Base-by-base conservation (phyloP, 2,329 filamentous ascomycete genomes). In the Corniculantispora saksenae region DNA sequence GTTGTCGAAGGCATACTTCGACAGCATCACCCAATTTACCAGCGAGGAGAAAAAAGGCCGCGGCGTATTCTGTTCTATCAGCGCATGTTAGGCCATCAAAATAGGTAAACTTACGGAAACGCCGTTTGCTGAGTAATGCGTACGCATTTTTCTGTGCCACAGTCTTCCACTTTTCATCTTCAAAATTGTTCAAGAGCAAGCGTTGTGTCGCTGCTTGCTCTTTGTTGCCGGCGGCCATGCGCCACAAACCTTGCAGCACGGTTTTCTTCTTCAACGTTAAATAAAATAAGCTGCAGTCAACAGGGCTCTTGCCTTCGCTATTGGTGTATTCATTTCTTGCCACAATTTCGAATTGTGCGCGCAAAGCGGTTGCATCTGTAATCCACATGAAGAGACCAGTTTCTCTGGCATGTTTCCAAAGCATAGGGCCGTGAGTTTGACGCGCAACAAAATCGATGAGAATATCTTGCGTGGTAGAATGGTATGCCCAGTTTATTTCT, bases 311-410 rank as follows among this genome's bases (percentile, higher is more conserved):
- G 65, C 91, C 86, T 38, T 97, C 93, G 25, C 88, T 89, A 69
- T 92, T 93, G 19, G 92, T 93, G 76, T 98, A 99, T 73, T 98
- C 93, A 68, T 95, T 97, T 51, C 94, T 89, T 35, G 94, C 96
- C 53, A 99, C 86, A n/a, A 88, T 79, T 75, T 99, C 95, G 68
- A 99, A 94, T 73, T 97, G 92, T 0, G 85, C 78, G 68, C 73
- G 77, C 76, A 98, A 81, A 25, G 93, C 89, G 63, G 84, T 86
- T 21, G 83, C 77, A 75, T 97, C 94, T 0, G 88, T 87, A 68
- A 99, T 83, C 94, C 95, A 99, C 89, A 97, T 94, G 73, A 97
- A 97, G 63, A 98, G 84, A 13, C 95, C 95, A 69, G 91, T 92
- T 74, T 96, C 91, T 55, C 91, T 85, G 1, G 94, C 95, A 71